Evolutionary conservation across 768 basidiomycete species (phyloP).

Genomic region (Rhodotorula kratochvilovae): DNA sequence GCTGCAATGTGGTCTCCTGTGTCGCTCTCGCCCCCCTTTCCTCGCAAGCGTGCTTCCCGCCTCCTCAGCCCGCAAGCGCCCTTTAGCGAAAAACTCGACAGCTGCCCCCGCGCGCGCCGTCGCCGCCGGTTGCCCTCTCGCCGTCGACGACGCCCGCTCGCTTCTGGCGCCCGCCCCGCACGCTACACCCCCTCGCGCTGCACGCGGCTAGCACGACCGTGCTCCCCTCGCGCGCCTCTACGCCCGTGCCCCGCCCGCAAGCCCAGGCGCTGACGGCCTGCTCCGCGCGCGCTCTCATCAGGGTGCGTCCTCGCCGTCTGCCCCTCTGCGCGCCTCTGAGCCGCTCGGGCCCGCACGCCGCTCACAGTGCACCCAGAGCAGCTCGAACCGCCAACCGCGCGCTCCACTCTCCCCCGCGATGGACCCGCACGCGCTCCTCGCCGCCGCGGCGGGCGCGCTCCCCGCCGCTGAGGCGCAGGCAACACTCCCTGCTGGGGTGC

Average conservation of each 20-base stretch:
- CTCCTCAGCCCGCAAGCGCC: background rate
- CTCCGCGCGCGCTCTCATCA: no score
- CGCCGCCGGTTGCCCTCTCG: background rate
- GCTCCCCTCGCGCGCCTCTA: background rate
- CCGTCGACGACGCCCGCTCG: conserved; percentile 17
- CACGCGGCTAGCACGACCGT: background rate
- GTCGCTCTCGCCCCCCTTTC: background rate
- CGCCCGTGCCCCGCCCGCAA: background rate
- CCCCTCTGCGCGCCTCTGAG: no score
- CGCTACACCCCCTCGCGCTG: background rate
- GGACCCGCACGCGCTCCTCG: background rate
- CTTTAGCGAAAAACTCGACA: background rate
- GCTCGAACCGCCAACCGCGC: background rate
- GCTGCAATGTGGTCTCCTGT: conserved; percentile 11
- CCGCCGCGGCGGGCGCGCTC: background rate
- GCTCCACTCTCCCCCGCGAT: background rate
- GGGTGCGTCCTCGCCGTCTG: conserved; percentile 13
- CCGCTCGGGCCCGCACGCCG: no score
- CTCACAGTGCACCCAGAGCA: background rate
- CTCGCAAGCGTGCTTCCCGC: background rate
- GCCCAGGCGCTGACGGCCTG: background rate
- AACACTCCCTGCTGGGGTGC: background rate
- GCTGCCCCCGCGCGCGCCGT: background rate
- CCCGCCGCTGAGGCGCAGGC: background rate
- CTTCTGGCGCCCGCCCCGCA: conserved; percentile 3